Percentiles rank a stretch among this genome's conserved stretches.
These are phyloP conservation scores for Psilocybe azurescens DNA, from an alignment of 768 basidiomycete genomes.

Conservation along the genomic window DNA sequence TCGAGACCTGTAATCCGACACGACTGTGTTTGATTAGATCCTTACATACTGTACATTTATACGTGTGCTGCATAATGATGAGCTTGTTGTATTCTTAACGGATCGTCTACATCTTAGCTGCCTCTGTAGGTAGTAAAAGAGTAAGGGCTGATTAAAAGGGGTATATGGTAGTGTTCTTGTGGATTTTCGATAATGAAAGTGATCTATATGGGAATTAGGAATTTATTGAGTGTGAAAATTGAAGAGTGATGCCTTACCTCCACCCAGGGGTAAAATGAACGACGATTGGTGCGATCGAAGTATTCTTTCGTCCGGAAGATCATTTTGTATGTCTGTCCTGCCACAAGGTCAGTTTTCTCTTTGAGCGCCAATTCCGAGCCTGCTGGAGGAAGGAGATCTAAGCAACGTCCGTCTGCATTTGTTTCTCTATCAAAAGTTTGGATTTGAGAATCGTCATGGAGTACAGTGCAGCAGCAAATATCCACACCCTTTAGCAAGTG, in stretches of 20 bases:
- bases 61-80: slow-evolving; percentile 30
- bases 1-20: slow-evolving; percentile 27
- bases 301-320: slow-evolving; percentile 85
- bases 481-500: slow-evolving; percentile 64
- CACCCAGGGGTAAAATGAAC: slow-evolving; percentile 90
- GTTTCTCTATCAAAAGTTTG: slow-evolving; percentile 55
- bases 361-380: slow-evolving; percentile 49
- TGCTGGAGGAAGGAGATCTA: slow-evolving; percentile 67
- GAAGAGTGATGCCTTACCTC: slow-evolving; percentile 58
- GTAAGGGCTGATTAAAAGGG: slow-evolving; percentile 89
- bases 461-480: slow-evolving; percentile 1
- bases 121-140: slow-evolving; percentile 93
- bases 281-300: slow-evolving; percentile 65
- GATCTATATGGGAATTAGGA: slow-evolving; percentile 53
- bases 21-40: slow-evolving; percentile 25
- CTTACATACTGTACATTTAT: slow-evolving; percentile 29
- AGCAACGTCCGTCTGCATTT: slow-evolving; percentile 83
- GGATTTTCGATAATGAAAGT: slow-evolving; percentile 76
- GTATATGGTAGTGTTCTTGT: slow-evolving; percentile 88
- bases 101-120: slow-evolving; percentile 50
- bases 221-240: neutral
- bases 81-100: slow-evolving; percentile 23
- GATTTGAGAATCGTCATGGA: slow-evolving; percentile 11
- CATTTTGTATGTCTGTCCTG: slow-evolving; percentile 79
- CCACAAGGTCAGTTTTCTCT: slow-evolving; percentile 49